Percentiles rank a stretch among this genome's conserved stretches.
Evolutionary conservation across 2,329 filamentous ascomycete species (phyloP).

Genomic region (Nannizziopsis barbatae): DNA sequence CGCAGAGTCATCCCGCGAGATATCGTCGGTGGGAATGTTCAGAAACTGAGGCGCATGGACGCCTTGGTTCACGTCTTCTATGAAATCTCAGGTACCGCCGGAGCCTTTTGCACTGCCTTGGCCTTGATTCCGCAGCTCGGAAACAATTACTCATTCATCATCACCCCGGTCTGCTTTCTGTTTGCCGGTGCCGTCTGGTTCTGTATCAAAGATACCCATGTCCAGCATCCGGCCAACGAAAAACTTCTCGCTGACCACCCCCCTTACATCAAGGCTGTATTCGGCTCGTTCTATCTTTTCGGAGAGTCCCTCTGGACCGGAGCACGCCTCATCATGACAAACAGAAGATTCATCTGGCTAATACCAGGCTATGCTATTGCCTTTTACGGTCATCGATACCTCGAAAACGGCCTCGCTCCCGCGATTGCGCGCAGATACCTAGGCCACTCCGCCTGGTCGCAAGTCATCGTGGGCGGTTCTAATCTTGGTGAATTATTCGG

Average conservation of each 20-base stretch:
- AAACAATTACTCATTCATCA: constrained; percentile 43
- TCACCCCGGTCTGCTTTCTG: constrained; percentile 41
- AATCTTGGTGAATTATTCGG: constrained; percentile 43
- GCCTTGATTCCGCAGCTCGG: constrained; percentile 41
- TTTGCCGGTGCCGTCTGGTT: constrained; percentile 36
- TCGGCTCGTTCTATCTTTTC: constrained; percentile 36
- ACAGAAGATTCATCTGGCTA: constrained; percentile 41
- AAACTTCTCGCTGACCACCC: constrained; percentile 19
- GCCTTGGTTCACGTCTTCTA: constrained; percentile 40
- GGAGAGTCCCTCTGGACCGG: constrained; percentile 39
- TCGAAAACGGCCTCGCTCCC: constrained; percentile 41
- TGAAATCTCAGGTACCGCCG: constrained; percentile 39
- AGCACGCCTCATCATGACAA: constrained; percentile 38
- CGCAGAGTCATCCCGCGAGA: constrained; percentile 42
- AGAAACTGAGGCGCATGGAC: constrained; percentile 41
- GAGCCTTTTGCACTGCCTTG: constrained; percentile 41
- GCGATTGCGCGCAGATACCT: constrained; percentile 40
- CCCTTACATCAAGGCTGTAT: constrained; percentile 30
- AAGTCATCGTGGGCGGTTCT: constrained; percentile 43
- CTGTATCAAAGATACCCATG: constrained; percentile 36
- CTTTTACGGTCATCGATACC: constrained; percentile 42
- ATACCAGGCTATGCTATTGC: constrained; percentile 41
- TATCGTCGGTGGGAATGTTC: constrained; percentile 42
- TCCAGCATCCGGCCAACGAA: constrained; percentile 16
- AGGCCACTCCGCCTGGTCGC: constrained; percentile 39